Conservation (phyloP, 208 protist genomes). For the Angomonas deanei region DNA sequence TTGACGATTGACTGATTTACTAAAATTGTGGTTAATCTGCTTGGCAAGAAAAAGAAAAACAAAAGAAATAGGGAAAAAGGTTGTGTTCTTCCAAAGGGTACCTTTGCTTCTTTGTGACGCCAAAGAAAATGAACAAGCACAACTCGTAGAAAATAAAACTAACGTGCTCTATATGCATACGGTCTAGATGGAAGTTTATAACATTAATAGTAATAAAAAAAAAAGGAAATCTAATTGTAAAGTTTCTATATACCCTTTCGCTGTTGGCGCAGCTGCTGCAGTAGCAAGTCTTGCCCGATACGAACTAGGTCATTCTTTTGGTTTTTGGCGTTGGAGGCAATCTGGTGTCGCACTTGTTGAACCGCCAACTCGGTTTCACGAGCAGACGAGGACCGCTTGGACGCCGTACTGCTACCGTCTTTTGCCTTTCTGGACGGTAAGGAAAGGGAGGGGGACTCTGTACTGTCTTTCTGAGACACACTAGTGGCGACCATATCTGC, state of each 20-base stretch:
- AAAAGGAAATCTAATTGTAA: not conserved
- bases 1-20: not conserved
- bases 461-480: too few relatives aligned
- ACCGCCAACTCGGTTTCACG: not conserved
- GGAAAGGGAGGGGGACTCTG: too few relatives aligned
- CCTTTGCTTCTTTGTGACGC: not conserved
- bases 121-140: not conserved
- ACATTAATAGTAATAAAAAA: not conserved
- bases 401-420: too few relatives aligned
- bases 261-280: slow-evolving; percentile 13
- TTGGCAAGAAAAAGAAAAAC: not conserved
- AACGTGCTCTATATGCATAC: not conserved
- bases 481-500: too few relatives aligned
- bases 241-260: slow-evolving; percentile 15
- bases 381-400: too few relatives aligned
- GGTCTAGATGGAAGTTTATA: not conserved
- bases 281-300: not conserved
- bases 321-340: not conserved
- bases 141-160: not conserved
- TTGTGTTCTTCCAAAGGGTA: too few relatives aligned
- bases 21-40: not conserved
- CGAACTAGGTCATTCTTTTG: not conserved
- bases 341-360: not conserved
- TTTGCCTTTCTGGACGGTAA: too few relatives aligned
- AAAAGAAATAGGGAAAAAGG: not conserved